A percentile compares a stretch with the other conserved stretches of the same genome.
Evolutionary conservation across 306 rosid genomes (phyloP).

Genomic region (Chamaecrista fasciculata): DNA sequence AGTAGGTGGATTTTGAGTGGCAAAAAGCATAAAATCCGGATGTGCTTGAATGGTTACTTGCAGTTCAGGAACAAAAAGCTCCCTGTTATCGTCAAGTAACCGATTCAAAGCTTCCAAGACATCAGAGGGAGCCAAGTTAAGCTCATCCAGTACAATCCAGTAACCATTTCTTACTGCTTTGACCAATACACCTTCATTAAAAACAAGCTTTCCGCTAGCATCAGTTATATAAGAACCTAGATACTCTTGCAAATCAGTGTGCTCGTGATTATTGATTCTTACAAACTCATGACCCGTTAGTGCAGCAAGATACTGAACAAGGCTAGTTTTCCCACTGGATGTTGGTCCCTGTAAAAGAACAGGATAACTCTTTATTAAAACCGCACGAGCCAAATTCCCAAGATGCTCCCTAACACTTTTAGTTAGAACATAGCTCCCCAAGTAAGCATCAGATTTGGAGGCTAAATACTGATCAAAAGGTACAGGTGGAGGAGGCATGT

Average conservation of each 20-base stretch:
- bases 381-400: conserved; percentile 74
- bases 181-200: conserved; percentile 86
- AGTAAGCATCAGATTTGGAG: conserved; percentile 29
- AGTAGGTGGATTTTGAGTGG: conserved; percentile 95
- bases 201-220: conserved; percentile 78
- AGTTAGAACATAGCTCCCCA: conserved; percentile 55
- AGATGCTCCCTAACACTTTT: conserved; percentile 74
- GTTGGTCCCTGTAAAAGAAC: conserved; percentile 97
- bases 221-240: conserved; percentile 80
- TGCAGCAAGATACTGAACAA: conserved; percentile 81
- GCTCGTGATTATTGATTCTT: conserved; percentile 95
- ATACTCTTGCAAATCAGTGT: conserved; percentile 97
- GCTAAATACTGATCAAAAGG: conserved; percentile 52
- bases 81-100: conserved; percentile 90
- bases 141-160: conserved; percentile 97
- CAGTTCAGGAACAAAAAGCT: conserved; percentile 89
- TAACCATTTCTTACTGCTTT: conserved; percentile 83
- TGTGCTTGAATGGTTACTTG: conserved; percentile 68
- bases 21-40: conserved; percentile 92
- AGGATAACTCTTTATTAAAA: conserved; percentile 72
- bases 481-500: conserved; percentile 41
- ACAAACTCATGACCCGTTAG: conserved; percentile 75
- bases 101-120: conserved; percentile 95
- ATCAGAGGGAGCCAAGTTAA: conserved; percentile 97
- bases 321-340: conserved; percentile 97